Conservation (phyloP, 2,329 filamentous ascomycete genomes). For the Zymoseptoria brevis region DNA sequence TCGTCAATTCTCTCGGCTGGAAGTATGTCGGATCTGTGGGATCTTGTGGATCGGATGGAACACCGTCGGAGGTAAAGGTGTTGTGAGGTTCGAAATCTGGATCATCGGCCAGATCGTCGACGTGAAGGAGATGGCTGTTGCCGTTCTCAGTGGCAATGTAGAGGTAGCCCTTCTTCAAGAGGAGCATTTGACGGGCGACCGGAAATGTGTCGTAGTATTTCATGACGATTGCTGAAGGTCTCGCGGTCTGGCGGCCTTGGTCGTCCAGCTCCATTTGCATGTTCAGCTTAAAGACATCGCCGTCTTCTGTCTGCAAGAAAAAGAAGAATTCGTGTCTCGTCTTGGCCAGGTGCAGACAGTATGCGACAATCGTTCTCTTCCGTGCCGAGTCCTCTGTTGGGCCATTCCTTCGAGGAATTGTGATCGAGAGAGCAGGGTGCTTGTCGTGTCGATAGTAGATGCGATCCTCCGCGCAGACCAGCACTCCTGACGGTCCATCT, state of each 20-base stretch:
- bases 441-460: slow-evolving; percentile 97
- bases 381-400: slow-evolving; percentile 86
- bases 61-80: slow-evolving; percentile 35
- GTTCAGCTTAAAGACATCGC: slow-evolving; percentile 95
- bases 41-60: slow-evolving; percentile 66
- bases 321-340: slow-evolving; percentile 81
- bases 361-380: slow-evolving; percentile 77
- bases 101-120: slow-evolving; percentile 93
- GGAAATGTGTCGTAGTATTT: slow-evolving; percentile 98
- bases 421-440: slow-evolving; percentile 77
- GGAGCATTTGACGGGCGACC: slow-evolving; percentile 76
- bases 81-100: slow-evolving; percentile 68
- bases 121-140: slow-evolving; percentile 92
- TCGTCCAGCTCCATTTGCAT: slow-evolving; percentile 83
- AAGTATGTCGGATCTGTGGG: slow-evolving; percentile 77
- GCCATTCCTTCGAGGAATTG: slow-evolving; percentile 79
- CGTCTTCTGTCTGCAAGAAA: slow-evolving; percentile 88
- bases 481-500: slow-evolving; percentile 87
- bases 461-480: slow-evolving; percentile 90
- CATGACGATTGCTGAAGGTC: slow-evolving; percentile 77
- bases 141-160: slow-evolving; percentile 89
- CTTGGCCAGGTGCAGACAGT: slow-evolving; percentile 96
- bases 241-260: slow-evolving; percentile 67
- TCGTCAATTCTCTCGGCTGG: slow-evolving; percentile 62
- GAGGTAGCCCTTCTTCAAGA: slow-evolving; percentile 90